These are phyloP conservation scores for Botrytis squamosa DNA, from an alignment of 2,329 filamentous ascomycete genomes.

Conservation along the genomic window DNA sequence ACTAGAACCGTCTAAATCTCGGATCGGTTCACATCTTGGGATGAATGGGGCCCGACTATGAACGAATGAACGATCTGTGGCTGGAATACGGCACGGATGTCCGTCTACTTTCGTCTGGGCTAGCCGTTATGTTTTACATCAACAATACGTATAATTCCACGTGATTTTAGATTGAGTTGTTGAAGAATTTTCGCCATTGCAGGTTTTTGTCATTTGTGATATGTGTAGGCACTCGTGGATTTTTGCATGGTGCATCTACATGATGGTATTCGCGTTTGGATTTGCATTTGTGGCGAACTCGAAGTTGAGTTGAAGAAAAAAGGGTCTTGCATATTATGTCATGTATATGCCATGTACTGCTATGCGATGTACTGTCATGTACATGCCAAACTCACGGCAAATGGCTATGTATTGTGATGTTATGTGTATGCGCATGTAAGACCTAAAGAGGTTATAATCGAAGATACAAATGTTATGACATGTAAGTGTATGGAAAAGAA, in stretches of 20 bases:
- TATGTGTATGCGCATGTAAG: neutral
- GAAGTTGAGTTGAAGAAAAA: neutral
- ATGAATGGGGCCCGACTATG: neutral
- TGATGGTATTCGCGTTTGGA: neutral
- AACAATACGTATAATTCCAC: neutral
- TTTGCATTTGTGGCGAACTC: neutral
- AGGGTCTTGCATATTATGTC: neutral
- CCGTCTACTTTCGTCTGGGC: neutral
- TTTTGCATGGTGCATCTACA: neutral
- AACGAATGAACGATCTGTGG: neutral
- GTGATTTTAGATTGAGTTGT: conserved; percentile 10
- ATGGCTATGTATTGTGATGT: neutral
- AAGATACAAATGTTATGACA: neutral
- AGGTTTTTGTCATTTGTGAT: neutral
- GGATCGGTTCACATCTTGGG: neutral
- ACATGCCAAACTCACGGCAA: neutral
- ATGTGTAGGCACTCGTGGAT: neutral
- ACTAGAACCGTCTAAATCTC: neutral
- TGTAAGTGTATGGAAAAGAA: neutral
- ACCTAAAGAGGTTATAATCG: neutral
- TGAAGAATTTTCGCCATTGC: neutral
- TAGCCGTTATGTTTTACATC: neutral
- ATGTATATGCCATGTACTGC: conserved; percentile 6
- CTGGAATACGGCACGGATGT: conserved; percentile 7
- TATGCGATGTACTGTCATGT: conserved; percentile 3